phyloP scores from a whole-genome alignment of 495 filamentous ascomycete species.

The Penicillium steckii region DNA sequence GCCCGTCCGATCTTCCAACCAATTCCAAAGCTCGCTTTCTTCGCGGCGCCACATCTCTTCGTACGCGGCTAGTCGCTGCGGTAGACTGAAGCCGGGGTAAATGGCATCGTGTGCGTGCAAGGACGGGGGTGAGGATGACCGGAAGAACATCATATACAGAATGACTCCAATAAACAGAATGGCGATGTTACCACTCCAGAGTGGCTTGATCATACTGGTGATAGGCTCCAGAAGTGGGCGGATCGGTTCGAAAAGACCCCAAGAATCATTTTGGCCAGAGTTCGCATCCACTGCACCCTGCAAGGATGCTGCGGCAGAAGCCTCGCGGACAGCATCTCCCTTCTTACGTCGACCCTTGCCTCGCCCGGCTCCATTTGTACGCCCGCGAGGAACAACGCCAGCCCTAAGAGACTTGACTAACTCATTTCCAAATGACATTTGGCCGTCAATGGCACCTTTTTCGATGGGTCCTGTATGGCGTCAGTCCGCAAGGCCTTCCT shows the following conservation, averaged over 20 bases:
- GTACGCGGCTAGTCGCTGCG: slow-evolving; percentile 78
- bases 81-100: slow-evolving; percentile 33
- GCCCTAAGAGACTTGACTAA: slow-evolving; percentile 69
- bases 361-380: slow-evolving; percentile 35
- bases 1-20: slow-evolving; percentile 87
- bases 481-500: slow-evolving; percentile 12
- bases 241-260: slow-evolving; percentile 81
- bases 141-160: slow-evolving; percentile 59
- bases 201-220: slow-evolving; percentile 63
- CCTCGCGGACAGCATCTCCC: slow-evolving; percentile 37
- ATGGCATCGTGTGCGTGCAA: slow-evolving; percentile 37
- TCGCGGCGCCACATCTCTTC: slow-evolving; percentile 91
- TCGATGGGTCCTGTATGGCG: slow-evolving; percentile 76
- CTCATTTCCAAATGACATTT: slow-evolving; percentile 75
- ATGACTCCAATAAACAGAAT: slow-evolving; percentile 50
- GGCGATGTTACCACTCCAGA: slow-evolving; percentile 68
- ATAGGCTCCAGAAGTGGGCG: slow-evolving; percentile 69
- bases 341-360: slow-evolving; percentile 57
- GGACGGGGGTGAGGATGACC: slow-evolving; percentile 45
- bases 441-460: slow-evolving; percentile 90
- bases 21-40: slow-evolving; percentile 91
- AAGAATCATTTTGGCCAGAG: slow-evolving; percentile 48
- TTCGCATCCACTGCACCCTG: slow-evolving; percentile 43
- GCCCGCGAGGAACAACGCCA: slow-evolving; percentile 65
- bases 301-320: slow-evolving; percentile 37